Evolutionary conservation across 2,329 filamentous ascomycete genomes (phyloP).

Genomic region (Fusarium abutilonis): DNA sequence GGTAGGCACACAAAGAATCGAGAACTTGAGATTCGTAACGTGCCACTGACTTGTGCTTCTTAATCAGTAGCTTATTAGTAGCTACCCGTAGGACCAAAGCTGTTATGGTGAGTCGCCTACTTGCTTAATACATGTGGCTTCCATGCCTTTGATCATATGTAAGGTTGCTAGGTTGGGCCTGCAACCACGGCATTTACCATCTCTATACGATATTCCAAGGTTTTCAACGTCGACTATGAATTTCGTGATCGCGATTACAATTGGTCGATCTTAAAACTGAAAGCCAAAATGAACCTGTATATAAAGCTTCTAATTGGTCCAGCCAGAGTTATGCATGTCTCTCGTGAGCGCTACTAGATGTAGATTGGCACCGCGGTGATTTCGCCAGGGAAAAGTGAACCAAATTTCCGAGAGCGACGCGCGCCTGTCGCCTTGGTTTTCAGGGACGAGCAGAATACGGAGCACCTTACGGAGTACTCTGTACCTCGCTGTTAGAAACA

Average conservation of each 20-base stretch:
- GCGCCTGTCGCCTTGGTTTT: slow-evolving; percentile 5
- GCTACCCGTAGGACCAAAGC: too few species aligned
- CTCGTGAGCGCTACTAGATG: slow-evolving; percentile 15
- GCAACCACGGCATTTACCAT: neutral
- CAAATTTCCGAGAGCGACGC: slow-evolving; percentile 43
- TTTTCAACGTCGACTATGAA: slow-evolving; percentile 3
- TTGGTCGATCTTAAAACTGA: slow-evolving; percentile 17
- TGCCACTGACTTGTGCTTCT: too few species aligned
- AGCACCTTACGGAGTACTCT: neutral
- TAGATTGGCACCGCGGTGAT: slow-evolving; percentile 36
- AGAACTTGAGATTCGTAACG: neutral
- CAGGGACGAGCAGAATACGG: neutral
- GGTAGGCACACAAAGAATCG: neutral
- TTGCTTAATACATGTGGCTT: too few species aligned
- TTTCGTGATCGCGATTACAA: slow-evolving; percentile 15
- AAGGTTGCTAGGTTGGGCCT: too few species aligned
- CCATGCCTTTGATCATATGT: too few species aligned
- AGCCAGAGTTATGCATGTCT: slow-evolving; percentile 19
- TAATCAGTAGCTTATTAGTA: too few species aligned
- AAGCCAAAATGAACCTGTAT: slow-evolving; percentile 21
- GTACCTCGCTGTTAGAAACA: slow-evolving; percentile 16
- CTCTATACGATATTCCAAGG: neutral
- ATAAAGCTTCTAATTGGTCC: slow-evolving; percentile 32
- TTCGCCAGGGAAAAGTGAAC: slow-evolving; percentile 30
- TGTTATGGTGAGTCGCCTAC: too few species aligned